Conservation (phyloP, 2,329 filamentous ascomycete genomes). For the Fusarium nanum region DNA sequence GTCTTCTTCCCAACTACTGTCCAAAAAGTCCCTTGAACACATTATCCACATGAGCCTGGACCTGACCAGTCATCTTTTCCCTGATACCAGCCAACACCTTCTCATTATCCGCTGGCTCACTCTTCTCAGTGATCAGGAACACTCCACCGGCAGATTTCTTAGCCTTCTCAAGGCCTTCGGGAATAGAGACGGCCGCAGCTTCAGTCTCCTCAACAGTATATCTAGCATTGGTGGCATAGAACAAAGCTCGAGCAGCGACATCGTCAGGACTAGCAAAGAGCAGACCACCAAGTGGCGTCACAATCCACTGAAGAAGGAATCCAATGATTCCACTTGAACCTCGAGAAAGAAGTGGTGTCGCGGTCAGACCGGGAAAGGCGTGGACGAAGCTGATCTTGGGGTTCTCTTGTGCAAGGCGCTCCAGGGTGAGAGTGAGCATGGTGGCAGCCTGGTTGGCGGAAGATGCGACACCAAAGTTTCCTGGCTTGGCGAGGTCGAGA, state of each 20-base stretch:
- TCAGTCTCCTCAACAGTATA: slow-evolving; percentile 27
- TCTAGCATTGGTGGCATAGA: slow-evolving; percentile 40
- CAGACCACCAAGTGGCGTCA: slow-evolving; percentile 21
- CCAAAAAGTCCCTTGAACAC: slow-evolving; percentile 5
- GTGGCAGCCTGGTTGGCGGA: slow-evolving; percentile 58
- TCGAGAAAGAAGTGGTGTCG: slow-evolving; percentile 35
- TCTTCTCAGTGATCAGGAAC: slow-evolving; percentile 30
- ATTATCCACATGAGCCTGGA: slow-evolving; percentile 6
- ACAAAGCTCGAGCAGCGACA: slow-evolving; percentile 37
- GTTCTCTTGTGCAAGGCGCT: slow-evolving; percentile 59
- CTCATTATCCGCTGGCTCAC: slow-evolving; percentile 29
- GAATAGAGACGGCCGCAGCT: neutral
- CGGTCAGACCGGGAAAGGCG: slow-evolving; percentile 49
- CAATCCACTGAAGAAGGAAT: slow-evolving; percentile 28
- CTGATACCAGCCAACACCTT: slow-evolving; percentile 24
- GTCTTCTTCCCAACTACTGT: neutral
- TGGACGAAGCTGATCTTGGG: slow-evolving; percentile 55
- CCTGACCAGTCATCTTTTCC: neutral
- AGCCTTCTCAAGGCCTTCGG: neutral
- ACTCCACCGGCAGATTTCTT: slow-evolving; percentile 14
- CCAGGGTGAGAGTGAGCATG: slow-evolving; percentile 61
- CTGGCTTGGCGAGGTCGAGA: slow-evolving; percentile 55
- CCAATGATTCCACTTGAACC: slow-evolving; percentile 35
- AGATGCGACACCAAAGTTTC: slow-evolving; percentile 51
- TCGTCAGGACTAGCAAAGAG: slow-evolving; percentile 34